Evolutionary conservation across 768 basidiomycete species (phyloP).

Genomic region (Cubamyces sp.): DNA sequence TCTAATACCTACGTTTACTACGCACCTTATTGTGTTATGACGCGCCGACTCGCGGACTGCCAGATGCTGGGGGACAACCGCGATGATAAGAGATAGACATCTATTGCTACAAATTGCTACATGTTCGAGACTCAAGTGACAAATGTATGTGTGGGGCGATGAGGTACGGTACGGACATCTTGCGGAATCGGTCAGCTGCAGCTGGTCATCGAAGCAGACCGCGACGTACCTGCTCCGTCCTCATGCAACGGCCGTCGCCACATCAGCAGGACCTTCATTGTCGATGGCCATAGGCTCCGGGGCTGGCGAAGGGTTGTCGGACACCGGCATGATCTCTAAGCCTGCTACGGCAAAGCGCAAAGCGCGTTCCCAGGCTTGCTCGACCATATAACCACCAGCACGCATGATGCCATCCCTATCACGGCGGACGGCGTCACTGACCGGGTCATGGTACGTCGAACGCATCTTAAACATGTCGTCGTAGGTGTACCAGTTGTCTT

Average conservation of each 20-base stretch:
- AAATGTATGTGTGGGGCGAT: no score
- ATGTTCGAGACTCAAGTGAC: no score
- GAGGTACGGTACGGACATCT: no score
- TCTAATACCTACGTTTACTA: neutral
- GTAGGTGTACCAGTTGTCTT: slow-evolving; percentile 77
- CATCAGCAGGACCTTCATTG: slow-evolving; percentile 41
- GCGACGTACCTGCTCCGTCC: neutral
- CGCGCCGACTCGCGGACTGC: no score
- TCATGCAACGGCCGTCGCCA: slow-evolving; percentile 49
- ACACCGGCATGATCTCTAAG: slow-evolving; percentile 59
- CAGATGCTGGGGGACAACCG: no score
- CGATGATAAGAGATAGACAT: neutral
- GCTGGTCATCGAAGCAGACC: neutral
- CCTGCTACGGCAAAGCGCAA: slow-evolving; percentile 74
- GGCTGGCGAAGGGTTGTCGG: slow-evolving; percentile 18
- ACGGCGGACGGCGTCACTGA: slow-evolving; percentile 75
- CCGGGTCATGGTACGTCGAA: slow-evolving; percentile 67
- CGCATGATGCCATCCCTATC: slow-evolving; percentile 81
- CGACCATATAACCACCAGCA: slow-evolving; percentile 79
- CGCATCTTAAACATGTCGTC: slow-evolving; percentile 65
- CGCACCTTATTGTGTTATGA: no score
- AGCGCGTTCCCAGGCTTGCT: slow-evolving; percentile 87
- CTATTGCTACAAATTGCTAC: neutral
- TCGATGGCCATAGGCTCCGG: slow-evolving; percentile 6
- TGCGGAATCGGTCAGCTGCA: no score